Base-by-base conservation (phyloP, 176 grass and related monocot species). In the Zea mays region DNA sequence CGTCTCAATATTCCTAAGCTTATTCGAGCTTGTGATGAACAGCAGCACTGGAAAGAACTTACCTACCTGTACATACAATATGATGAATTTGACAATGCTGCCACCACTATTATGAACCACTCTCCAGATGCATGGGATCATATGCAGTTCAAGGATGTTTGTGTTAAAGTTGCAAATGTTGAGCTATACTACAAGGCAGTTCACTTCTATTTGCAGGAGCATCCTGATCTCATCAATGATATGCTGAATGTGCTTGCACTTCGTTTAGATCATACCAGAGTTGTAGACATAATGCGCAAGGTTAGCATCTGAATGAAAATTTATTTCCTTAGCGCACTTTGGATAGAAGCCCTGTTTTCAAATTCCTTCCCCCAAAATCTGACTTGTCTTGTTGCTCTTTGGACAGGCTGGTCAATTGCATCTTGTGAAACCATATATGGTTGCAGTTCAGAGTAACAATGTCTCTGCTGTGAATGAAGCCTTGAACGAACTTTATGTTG, bases 91-190 rank as follows among this genome's bases (percentile, higher is more conserved):
- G 89, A 97, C 85, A 97, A 97, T 88, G 95, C 95, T 84, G 95
- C 91, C n/a, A 97, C 82, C 49, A 97, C 95, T 72, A 94, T 97
- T n/a, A 97, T 97, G 95, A 92, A 92, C 74, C 95, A 97, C 83
- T 97, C 95, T 58, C 95, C 91, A 71, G 95, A 97, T 90, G 91
- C 95, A 49, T 97, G 95, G 95, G 95, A 97, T 81, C 95, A 97
- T 88, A 94, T 94, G 95, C 91, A 97, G 61, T 97, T 97, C 65
- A 94, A 97, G 76, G 95, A 97, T 85, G 91, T 97, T 40, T 65
- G 71, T 57, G 91, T 94, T 73, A 97, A 97, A 87, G 95, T 92
- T 85, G 95, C 95, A 65, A 94, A 98, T 88, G 89, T 92, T 54
- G 95, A 98, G 76, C 71, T 98, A 62, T 98, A 92, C 78, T 98